A percentile compares a stretch with the other conserved stretches of the same genome.
phyloP scores from a whole-genome alignment of 495 filamentous ascomycete genomes.

The Penicillium alfredii region DNA sequence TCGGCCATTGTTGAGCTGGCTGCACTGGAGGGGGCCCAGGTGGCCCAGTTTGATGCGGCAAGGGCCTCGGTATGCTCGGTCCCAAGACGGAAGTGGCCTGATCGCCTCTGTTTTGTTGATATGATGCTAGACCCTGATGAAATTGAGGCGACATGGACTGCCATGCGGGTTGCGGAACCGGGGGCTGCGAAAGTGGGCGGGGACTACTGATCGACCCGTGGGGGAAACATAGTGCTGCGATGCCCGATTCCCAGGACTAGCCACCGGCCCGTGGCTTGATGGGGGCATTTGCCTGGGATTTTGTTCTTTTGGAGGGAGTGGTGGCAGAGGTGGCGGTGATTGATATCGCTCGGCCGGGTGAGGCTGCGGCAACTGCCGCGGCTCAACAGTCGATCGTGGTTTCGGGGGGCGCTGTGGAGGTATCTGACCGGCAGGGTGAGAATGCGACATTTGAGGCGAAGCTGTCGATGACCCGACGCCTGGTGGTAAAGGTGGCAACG shows the following conservation, averaged over 20 bases:
- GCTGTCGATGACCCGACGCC: slow-evolving; percentile 42
- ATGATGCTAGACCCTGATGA: slow-evolving; percentile 11
- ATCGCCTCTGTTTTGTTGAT: slow-evolving; percentile 9
- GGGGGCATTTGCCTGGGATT: slow-evolving; percentile 8
- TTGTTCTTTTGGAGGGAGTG: slow-evolving; percentile 37
- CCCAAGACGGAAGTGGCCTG: slow-evolving; percentile 3
- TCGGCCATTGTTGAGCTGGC: slow-evolving; percentile 2
- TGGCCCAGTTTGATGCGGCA: slow-evolving; percentile 3
- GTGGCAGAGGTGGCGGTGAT: slow-evolving; percentile 34
- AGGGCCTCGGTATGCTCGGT: slow-evolving; percentile 2
- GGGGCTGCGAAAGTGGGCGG: neutral
- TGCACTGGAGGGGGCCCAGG: slow-evolving; percentile 1
- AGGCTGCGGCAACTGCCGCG: slow-evolving; percentile 11
- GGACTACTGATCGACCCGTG: neutral
- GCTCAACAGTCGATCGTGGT: slow-evolving; percentile 14
- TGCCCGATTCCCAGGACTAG: slow-evolving; percentile 8
- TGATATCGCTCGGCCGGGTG: slow-evolving; percentile 23
- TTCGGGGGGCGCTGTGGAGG: slow-evolving; percentile 40
- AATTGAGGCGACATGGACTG: slow-evolving; percentile 13
- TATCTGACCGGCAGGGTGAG: slow-evolving; percentile 15
- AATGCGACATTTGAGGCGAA: slow-evolving; percentile 9
- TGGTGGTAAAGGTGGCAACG: slow-evolving; percentile 64
- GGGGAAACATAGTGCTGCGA: slow-evolving; percentile 15
- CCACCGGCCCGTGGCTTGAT: slow-evolving; percentile 6
- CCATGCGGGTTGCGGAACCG: slow-evolving; percentile 6